Evolutionary conservation across 768 basidiomycete genomes (phyloP).

Genomic region (Amanita pseudoporphyria): DNA sequence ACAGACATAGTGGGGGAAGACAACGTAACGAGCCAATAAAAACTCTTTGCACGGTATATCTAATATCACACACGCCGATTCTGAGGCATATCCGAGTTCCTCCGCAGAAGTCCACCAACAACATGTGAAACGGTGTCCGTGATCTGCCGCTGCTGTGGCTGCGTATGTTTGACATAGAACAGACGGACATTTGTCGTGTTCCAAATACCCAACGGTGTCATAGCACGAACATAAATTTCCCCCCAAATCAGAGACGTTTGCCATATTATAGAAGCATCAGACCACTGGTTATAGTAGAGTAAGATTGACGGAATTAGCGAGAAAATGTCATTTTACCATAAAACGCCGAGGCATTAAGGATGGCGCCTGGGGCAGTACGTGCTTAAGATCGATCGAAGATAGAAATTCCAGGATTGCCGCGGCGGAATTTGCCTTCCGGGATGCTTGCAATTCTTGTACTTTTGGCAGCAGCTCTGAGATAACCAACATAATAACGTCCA

Average conservation of each 20-base stretch:
- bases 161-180: constrained; percentile 87
- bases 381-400: constrained; percentile 52
- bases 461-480: constrained; percentile 83
- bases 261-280: constrained; percentile 87
- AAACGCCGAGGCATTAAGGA: constrained; percentile 65
- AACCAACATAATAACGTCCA: constrained; percentile 82
- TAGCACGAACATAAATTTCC: constrained; percentile 84
- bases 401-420: constrained; percentile 70
- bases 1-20: not conserved
- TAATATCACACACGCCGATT: constrained; percentile 1
- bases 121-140: constrained; percentile 75
- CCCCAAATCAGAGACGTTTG: constrained; percentile 93
- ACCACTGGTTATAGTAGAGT: constrained; percentile 52
- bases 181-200: constrained; percentile 81
- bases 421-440: constrained; percentile 52
- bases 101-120: constrained; percentile 66
- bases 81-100: constrained; percentile 27
- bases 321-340: constrained; percentile 37
- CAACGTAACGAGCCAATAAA: not conserved
- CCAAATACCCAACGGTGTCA: constrained; percentile 86
- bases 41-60: not conserved
- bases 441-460: constrained; percentile 70
- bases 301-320: constrained; percentile 4
- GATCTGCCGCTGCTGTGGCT: constrained; percentile 56
- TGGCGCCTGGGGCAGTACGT: constrained; percentile 67